A percentile compares a stretch with the other conserved stretches of the same genome.
Evolutionary conservation across 805 yeast genomes (phyloP).

Genomic region (Yarrowia bubula): DNA sequence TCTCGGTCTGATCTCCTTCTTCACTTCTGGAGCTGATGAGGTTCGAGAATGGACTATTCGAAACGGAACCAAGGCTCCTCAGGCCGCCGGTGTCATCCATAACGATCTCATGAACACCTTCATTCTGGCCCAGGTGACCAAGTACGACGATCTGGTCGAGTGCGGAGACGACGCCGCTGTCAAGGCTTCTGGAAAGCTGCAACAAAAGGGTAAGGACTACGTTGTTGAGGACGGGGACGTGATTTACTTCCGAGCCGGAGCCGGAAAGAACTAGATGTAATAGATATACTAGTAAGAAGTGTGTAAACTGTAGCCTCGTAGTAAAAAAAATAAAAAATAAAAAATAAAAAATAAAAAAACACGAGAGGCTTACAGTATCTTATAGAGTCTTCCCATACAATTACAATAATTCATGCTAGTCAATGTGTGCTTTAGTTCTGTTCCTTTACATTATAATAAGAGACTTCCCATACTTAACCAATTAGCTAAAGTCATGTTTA

Average conservation of each 20-base stretch:
- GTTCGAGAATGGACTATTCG: constrained; percentile 98
- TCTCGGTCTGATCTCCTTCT: constrained; percentile 84
- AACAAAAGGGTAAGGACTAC: constrained; percentile 91
- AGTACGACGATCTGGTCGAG: constrained; percentile 75
- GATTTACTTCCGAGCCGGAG: constrained; percentile 89
- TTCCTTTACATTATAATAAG: no score
- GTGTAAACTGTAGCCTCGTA: no score
- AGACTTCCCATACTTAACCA: no score
- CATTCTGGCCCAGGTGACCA: constrained; percentile 89
- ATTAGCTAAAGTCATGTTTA: no score
- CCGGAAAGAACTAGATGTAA: constrained; percentile 65
- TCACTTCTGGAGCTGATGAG: constrained; percentile 95
- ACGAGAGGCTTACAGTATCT: no score
- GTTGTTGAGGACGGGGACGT: constrained; percentile 94
- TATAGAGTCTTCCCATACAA: no score
- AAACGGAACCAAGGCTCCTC: constrained; percentile 91
- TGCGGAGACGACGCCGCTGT: constrained; percentile 76
- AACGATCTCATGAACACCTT: constrained; percentile 93
- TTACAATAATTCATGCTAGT: no score
- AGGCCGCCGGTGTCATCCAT: constrained; percentile 98
- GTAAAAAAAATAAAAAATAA: no score
- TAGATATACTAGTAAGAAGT: no score
- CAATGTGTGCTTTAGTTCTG: no score
- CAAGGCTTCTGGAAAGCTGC: constrained; percentile 83
- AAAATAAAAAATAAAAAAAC: no score